phyloP scores from a whole-genome alignment of 805 yeast species.

The Zygosaccharomyces siamensis region DNA sequence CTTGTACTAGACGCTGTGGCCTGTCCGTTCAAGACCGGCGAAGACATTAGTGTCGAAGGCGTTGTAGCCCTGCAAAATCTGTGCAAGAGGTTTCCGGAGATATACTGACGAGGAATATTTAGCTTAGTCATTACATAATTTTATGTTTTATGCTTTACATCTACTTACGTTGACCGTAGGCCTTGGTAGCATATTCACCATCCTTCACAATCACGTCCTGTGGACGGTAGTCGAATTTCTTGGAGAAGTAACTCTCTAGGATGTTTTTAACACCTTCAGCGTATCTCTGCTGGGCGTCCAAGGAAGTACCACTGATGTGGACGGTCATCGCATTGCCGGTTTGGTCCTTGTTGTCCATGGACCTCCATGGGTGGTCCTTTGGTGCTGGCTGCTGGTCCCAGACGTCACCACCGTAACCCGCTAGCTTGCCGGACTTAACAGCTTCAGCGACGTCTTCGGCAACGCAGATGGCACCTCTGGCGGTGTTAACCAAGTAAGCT shows the following conservation, averaged over 20 bases:
- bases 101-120: conserved; percentile 18
- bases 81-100: conserved; percentile 30
- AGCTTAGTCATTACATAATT: neutral
- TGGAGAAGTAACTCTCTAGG: conserved; percentile 51
- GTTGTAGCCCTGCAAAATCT: conserved; percentile 32
- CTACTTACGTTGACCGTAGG: conserved; percentile 49
- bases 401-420: conserved; percentile 83
- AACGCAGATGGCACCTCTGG: conserved; percentile 74
- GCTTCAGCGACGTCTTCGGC: conserved; percentile 75
- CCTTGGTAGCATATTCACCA: conserved; percentile 63
- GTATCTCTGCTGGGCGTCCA: conserved; percentile 75
- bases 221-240: conserved; percentile 1
- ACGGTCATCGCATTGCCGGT: conserved; percentile 64
- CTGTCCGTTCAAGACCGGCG: conserved; percentile 27
- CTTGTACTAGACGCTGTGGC: conserved; percentile 33
- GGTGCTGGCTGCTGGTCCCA: conserved; percentile 86
- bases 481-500: conserved; percentile 43
- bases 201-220: conserved; percentile 28
- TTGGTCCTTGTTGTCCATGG: conserved; percentile 57
- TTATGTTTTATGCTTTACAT: neutral
- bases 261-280: conserved; percentile 66
- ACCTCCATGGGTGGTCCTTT: conserved; percentile 69
- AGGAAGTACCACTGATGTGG: conserved; percentile 50
- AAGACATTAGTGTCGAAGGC: conserved; percentile 31
- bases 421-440: conserved; percentile 56